Evolutionary conservation across 1,284 basidiomycete genomes (phyloP).

Genomic region (Malassezia pachydermatis): DNA sequence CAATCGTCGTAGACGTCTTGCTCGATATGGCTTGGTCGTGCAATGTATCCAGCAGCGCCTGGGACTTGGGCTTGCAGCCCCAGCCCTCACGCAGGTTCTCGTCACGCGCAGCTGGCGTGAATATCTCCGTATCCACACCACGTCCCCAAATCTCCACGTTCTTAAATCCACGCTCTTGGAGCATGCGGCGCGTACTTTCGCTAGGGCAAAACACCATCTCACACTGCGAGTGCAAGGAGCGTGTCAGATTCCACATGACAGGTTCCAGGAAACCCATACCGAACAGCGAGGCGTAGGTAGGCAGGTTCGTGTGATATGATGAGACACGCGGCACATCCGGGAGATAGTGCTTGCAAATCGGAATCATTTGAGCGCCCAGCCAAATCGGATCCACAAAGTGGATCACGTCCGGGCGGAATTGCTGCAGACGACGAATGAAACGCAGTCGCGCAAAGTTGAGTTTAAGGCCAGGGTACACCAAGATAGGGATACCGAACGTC

Average conservation of each 20-base stretch:
- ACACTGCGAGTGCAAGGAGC: slow-evolving; percentile 40
- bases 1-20: too few species aligned
- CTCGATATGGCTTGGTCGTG: slow-evolving; percentile 8
- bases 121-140: slow-evolving; percentile 31
- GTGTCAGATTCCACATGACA: slow-evolving; percentile 48
- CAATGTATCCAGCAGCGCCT: slow-evolving; percentile 21
- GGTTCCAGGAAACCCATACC: slow-evolving; percentile 53
- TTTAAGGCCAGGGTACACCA: slow-evolving; percentile 55
- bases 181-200: slow-evolving; percentile 52
- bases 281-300: slow-evolving; percentile 55
- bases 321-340: slow-evolving; percentile 52
- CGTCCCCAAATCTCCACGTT: slow-evolving; percentile 55
- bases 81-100: slow-evolving; percentile 50
- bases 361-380: slow-evolving; percentile 51
- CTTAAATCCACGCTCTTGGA: slow-evolving; percentile 50
- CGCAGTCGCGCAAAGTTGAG: slow-evolving; percentile 56
- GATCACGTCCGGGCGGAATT: slow-evolving; percentile 53
- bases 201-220: slow-evolving; percentile 55
- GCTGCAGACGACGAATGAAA: slow-evolving; percentile 51
- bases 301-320: slow-evolving; percentile 55
- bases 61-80: slow-evolving; percentile 47
- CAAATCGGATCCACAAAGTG: slow-evolving; percentile 54
- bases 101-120: slow-evolving; percentile 50
- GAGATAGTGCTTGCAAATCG: slow-evolving; percentile 44
- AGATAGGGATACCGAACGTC: slow-evolving; percentile 54